phyloP scores from a whole-genome alignment of 1,284 basidiomycete genomes.

The Trametes hirsuta region DNA sequence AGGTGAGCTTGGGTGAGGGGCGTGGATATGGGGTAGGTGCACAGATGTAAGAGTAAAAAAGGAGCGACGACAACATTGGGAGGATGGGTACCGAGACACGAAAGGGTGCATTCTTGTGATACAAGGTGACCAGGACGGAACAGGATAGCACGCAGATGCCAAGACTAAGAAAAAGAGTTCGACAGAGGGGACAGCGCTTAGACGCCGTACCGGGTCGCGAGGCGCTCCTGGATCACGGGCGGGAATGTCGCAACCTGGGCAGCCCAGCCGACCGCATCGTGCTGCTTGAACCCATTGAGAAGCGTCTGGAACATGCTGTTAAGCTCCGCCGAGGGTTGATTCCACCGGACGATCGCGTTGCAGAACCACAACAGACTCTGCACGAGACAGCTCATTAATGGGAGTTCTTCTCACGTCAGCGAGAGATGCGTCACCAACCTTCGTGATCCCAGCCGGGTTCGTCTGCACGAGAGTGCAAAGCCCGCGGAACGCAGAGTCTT shows the following conservation, averaged over 20 bases:
- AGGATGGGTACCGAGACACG: conserved; percentile 10
- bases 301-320: conserved; percentile 91
- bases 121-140: conserved; percentile 8
- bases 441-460: conserved; percentile 90
- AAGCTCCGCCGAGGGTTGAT: conserved; percentile 84
- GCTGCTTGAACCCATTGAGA: conserved; percentile 83
- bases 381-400: conserved; percentile 6
- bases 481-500: conserved; percentile 99
- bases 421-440: conserved; percentile 47
- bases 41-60: conserved; percentile 20
- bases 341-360: conserved; percentile 96
- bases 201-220: conserved; percentile 77
- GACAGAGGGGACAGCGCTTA: conserved; percentile 33
- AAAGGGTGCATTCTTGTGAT: conserved; percentile 13
- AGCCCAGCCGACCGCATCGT: conserved; percentile 79
- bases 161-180: not conserved
- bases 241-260: conserved; percentile 79
- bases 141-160: conserved; percentile 5
- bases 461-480: conserved; percentile 95
- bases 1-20: not conserved
- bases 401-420: not conserved
- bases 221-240: conserved; percentile 75
- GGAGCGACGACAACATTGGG: conserved; percentile 13
- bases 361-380: conserved; percentile 95
- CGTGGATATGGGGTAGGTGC: conserved; percentile 4